Base-by-base conservation (phyloP, 768 basidiomycete species). In the Podaxis pistillaris region DNA sequence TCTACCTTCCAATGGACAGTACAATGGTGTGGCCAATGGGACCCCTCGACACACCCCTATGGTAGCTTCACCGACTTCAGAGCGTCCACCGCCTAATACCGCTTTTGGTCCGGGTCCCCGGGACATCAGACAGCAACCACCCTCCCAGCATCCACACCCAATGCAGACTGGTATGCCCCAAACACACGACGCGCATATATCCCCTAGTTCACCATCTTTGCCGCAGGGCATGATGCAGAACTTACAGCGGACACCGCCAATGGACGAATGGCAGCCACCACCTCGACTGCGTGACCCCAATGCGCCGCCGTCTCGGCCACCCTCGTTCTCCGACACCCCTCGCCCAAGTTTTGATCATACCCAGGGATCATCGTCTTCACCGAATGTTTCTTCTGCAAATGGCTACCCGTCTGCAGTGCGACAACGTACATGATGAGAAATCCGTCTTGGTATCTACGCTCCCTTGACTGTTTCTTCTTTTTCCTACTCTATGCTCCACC, bases 171-270 rank as follows among this genome's bases (percentile, higher is more conserved):
- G 79, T 12, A 78, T 79, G 71, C 76, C 80, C 37, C 82, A 81
- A 57, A 76, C 78, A 33, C 68, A 69, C 47, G 72, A 75, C 22
- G 67, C 72, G 40, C 74, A 76, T 66, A 60, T 69, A 44, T 70
- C 81, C 1, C 75, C 81, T 24, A 73, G 73, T 24, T 79, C 84
- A 36, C 81, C 80, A 3, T 78, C 83, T 11, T 69, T 82, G 44
- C 79, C 81, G 30, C 83, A 81, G 66, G 74, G 76, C 66, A 74
- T 79, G 72, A 76, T 81, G 63, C 81, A 83, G 70, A 78, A 77
- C 63, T 56, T 69, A 30, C 70, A 72, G 52, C 73, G 69, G 61
- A 69, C 61, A n/a, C 71, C 67, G 41, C 71, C 69, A 56, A 67
- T 64, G 58, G 83, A 85, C 57, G 85, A 86, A 41, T 81, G 79